These are phyloP conservation scores for Neckera pumila DNA, from an alignment of 225 moss, liverwort and hornwort species.

Conservation along the genomic window DNA sequence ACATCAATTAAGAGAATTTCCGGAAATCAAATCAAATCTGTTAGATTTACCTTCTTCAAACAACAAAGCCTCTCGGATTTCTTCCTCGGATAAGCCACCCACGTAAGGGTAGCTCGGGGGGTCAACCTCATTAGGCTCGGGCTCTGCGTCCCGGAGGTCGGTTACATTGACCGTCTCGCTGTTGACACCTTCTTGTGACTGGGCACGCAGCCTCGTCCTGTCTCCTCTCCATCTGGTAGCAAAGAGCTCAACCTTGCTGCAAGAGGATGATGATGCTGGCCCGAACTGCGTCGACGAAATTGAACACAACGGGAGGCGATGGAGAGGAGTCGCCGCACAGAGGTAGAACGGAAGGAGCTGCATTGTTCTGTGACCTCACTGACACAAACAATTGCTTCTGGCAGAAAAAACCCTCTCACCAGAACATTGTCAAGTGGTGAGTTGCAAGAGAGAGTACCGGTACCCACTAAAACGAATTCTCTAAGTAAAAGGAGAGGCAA, in stretches of 20 bases:
- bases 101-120: neutral
- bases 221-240: neutral
- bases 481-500: neutral
- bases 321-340: constrained; percentile 6
- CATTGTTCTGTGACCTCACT: constrained; percentile 6
- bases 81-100: constrained; percentile 32
- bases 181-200: constrained; percentile 25
- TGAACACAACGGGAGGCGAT: neutral
- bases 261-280: neutral
- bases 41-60: constrained; percentile 33
- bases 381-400: neutral
- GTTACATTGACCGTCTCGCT: constrained; percentile 33
- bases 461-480: neutral
- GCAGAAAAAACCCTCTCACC: neutral
- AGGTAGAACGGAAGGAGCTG: constrained; percentile 13
- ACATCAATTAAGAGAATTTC: neutral
- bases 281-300: neutral
- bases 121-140: neutral
- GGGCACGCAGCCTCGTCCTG: constrained; percentile 7
- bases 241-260: neutral
- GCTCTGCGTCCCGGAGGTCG: constrained; percentile 18
- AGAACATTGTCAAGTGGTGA: neutral
- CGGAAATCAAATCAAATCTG: neutral
- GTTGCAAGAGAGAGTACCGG: neutral
- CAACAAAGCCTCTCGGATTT: constrained; percentile 28